Base-by-base conservation (phyloP, 1,139 yeast genomes). In the Sugiyamaella novakii region DNA sequence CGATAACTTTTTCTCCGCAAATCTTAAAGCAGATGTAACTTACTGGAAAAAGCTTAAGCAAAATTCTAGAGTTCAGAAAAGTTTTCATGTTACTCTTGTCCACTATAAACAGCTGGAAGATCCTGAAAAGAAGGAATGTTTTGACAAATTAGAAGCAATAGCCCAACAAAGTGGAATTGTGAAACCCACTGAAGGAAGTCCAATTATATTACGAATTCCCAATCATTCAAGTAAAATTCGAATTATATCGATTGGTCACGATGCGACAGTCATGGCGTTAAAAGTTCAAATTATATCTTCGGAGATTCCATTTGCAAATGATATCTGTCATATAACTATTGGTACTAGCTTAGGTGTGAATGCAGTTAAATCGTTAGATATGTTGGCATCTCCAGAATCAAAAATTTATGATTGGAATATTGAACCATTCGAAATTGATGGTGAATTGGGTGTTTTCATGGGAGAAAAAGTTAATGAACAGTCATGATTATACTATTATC, bases 11-110 rank as follows among this genome's bases (percentile, higher is more conserved):
- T 60, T 59, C 24, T 52, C 50, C 1, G 39, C 33, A 2, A 54
- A 56, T 25, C 51, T 59, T 0, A 52, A 51, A 1, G 52, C 54
- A 3, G 60, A 56, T 34, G 29, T 50, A 18, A 25, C 55, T 1
- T 54, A 62, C 37, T 67, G 65, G 62, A 28, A 54, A 1, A 17
- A 59, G 55, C 44, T 84, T 28, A 64, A 72, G 37, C 45, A 61
- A 0, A 55, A 52, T 0, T 58, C 68, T 2, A 68, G 82, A 31
- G 65, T 84, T 0, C 89, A 84, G 58, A 48, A 62, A 0, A 75
- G 73, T 33, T 85, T 88, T 59, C 98, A 92, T 63, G 79, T 91
- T 1, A 92, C 98, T 0, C 65, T 91, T 38, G 79, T 81, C 0
- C 98, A 92, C 63, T 55, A 63, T 19, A n/a, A 40, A 2, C 14